Conservation (phyloP, 306 rosid genomes). For the Spatholobus suberectus region DNA sequence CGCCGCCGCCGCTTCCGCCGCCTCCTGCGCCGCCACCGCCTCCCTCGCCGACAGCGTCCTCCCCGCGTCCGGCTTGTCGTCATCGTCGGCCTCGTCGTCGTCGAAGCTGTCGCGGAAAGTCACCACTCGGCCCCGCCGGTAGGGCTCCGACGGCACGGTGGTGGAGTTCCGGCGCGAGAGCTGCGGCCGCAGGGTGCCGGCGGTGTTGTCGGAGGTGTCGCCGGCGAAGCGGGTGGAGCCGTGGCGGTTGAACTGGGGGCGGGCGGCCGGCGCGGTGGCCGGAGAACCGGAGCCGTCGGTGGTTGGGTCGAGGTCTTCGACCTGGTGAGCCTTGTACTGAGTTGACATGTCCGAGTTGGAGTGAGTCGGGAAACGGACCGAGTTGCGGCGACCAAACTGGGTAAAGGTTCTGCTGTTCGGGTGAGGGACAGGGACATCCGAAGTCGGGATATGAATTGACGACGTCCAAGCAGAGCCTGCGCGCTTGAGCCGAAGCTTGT, state of each 20-base stretch:
- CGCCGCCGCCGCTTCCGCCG: conserved; percentile 35
- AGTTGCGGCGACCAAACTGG: conserved; percentile 25
- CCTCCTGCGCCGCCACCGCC: conserved; percentile 54
- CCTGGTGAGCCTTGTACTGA: conserved; percentile 30
- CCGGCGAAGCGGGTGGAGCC: conserved; percentile 30
- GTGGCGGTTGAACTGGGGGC: conserved; percentile 27
- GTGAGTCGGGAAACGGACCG: not conserved
- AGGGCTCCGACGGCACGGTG: conserved; percentile 34
- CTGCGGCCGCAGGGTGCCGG: conserved; percentile 40
- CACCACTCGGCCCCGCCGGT: conserved; percentile 34
- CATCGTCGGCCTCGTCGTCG: conserved; percentile 36
- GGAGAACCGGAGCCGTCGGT: not conserved
- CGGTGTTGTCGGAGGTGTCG: not conserved
- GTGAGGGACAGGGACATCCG: conserved; percentile 57
- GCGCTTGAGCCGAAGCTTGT: conserved; percentile 70
- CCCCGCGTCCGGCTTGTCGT: not conserved
- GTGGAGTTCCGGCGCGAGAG: conserved; percentile 52
- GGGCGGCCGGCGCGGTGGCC: not conserved
- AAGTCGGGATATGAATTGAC: conserved; percentile 61
- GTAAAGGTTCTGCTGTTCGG: conserved; percentile 29
- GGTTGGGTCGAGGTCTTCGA: conserved; percentile 9
- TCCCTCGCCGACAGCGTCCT: conserved; percentile 51
- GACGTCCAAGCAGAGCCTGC: conserved; percentile 80
- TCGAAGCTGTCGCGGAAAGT: conserved; percentile 36
- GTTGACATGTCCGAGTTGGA: conserved; percentile 19